A percentile compares a stretch with the other conserved stretches of the same genome.
Evolutionary conservation across 1,139 yeast genomes (phyloP).

Genomic region (Yamadazyma dushanensis): DNA sequence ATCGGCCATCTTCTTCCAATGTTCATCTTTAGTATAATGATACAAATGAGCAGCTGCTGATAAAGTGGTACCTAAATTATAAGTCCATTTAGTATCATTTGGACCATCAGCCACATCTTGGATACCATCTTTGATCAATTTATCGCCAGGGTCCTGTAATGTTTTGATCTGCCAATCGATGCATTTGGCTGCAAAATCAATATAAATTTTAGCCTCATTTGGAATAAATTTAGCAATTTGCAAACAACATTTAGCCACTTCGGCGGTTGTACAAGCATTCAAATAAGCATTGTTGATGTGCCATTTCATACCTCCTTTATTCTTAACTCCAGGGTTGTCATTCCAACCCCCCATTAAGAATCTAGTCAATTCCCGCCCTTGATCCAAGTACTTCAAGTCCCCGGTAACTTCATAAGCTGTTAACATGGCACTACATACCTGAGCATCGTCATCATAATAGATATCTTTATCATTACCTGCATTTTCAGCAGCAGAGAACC

Average conservation of each 20-base stretch:
- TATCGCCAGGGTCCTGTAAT: conserved; percentile 55
- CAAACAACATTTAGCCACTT: conserved; percentile 66
- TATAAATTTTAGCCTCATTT: conserved; percentile 40
- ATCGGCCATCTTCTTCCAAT: conserved; percentile 58
- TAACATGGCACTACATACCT: conserved; percentile 65
- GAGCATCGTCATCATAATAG: conserved; percentile 77
- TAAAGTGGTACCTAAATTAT: conserved; percentile 66
- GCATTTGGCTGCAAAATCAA: conserved; percentile 55
- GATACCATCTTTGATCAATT: conserved; percentile 63
- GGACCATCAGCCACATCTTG: conserved; percentile 47
- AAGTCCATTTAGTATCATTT: conserved; percentile 63
- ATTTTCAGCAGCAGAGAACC: conserved; percentile 61
- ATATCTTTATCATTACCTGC: conserved; percentile 60
- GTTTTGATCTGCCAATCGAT: conserved; percentile 54
- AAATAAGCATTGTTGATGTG: conserved; percentile 60
- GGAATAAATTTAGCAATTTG: conserved; percentile 58
- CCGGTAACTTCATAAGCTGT: conserved; percentile 72
- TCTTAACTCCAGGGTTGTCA: conserved; percentile 37
- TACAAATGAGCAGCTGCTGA: conserved; percentile 57
- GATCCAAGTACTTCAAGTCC: conserved; percentile 51
- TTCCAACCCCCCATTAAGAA: conserved; percentile 73
- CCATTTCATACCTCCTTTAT: conserved; percentile 68
- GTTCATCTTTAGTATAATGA: conserved; percentile 50
- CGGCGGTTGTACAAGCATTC: conserved; percentile 70
- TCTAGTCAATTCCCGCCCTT: conserved; percentile 58